These are phyloP conservation scores for Dalbergia cochinchinensis DNA, from an alignment of 306 rosid species.

Conservation along the genomic window DNA sequence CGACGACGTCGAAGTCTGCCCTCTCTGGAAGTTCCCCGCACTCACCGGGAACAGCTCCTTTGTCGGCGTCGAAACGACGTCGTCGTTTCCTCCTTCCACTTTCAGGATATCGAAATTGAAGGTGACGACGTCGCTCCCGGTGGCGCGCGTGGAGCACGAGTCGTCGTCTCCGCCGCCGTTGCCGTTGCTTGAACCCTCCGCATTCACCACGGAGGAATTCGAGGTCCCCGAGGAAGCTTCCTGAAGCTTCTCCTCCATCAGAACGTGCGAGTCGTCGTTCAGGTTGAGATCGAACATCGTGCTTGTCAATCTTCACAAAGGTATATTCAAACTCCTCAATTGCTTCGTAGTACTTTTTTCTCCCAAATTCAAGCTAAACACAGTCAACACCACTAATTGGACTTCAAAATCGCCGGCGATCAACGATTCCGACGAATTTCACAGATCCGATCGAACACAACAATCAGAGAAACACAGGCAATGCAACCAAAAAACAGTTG, in stretches of 20 bases:
- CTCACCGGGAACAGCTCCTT: conserved; percentile 78
- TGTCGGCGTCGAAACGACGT: conserved; percentile 37
- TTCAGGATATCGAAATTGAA: conserved; percentile 86
- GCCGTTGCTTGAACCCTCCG: conserved; percentile 81
- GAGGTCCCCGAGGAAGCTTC: conserved; percentile 91
- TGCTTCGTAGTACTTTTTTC: neutral
- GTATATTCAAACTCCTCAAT: conserved; percentile 32
- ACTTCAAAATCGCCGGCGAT: conserved; percentile 41
- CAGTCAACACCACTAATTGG: conserved; percentile 32
- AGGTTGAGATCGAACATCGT: conserved; percentile 91
- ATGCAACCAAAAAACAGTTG: conserved; percentile 46
- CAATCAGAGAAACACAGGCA: neutral
- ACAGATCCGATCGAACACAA: conserved; percentile 42
- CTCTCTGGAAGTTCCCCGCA: conserved; percentile 55
- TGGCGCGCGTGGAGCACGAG: conserved; percentile 83
- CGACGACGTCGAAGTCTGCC: conserved; percentile 54
- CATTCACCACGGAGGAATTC: conserved; percentile 93
- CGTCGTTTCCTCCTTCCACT: conserved; percentile 57
- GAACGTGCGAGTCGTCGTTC: conserved; percentile 56
- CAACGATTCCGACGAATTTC: conserved; percentile 29
- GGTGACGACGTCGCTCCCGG: conserved; percentile 53
- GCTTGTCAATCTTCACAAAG: conserved; percentile 36
- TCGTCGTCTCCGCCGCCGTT: conserved; percentile 68
- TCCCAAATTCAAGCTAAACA: conserved; percentile 1
- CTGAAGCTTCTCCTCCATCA: conserved; percentile 56